phyloP scores from a whole-genome alignment of 2,329 filamentous ascomycete species.

The Dichotomopilus funicola region DNA sequence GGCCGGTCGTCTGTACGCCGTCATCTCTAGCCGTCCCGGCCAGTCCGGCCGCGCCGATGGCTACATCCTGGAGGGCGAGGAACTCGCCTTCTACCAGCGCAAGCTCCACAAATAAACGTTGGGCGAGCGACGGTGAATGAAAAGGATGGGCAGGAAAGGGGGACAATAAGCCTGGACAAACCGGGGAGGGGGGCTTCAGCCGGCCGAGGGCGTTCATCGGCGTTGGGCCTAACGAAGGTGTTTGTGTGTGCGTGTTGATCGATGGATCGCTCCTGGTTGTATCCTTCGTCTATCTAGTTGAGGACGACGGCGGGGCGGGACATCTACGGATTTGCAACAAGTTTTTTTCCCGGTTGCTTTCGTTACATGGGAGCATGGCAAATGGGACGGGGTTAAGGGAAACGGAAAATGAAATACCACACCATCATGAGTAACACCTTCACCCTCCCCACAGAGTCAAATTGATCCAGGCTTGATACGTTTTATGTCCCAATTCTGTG shows the following conservation, averaged over 20 bases:
- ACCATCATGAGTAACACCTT: conserved; percentile 14
- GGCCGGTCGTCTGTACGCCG: conserved; percentile 93
- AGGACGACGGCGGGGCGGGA: background rate
- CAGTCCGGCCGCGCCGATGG: conserved; percentile 96
- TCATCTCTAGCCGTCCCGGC: conserved; percentile 86
- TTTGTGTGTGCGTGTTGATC: conserved; percentile 1
- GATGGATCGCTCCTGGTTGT: conserved; percentile 19
- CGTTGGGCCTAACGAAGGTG: conserved; percentile 19
- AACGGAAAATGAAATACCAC: conserved; percentile 22
- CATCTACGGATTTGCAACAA: background rate
- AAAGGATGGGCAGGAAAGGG: conserved; percentile 9
- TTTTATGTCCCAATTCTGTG: background rate
- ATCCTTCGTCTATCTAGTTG: conserved; percentile 10
- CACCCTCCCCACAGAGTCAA: conserved; percentile 9
- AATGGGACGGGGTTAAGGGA: conserved; percentile 16
- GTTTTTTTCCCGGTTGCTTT: conserved; percentile 18
- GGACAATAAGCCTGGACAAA: conserved; percentile 15
- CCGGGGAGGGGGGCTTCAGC: too few species aligned
- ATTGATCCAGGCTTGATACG: conserved; percentile 11
- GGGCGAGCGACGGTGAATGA: background rate
- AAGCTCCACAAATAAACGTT: conserved; percentile 87
- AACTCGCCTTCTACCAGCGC: conserved; percentile 99
- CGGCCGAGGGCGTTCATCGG: conserved; percentile 17
- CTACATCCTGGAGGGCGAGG: conserved; percentile 98
- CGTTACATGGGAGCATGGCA: conserved; percentile 19